Base-by-base conservation (phyloP, 768 basidiomycete genomes). In the Candolleomyces efflorescens region DNA sequence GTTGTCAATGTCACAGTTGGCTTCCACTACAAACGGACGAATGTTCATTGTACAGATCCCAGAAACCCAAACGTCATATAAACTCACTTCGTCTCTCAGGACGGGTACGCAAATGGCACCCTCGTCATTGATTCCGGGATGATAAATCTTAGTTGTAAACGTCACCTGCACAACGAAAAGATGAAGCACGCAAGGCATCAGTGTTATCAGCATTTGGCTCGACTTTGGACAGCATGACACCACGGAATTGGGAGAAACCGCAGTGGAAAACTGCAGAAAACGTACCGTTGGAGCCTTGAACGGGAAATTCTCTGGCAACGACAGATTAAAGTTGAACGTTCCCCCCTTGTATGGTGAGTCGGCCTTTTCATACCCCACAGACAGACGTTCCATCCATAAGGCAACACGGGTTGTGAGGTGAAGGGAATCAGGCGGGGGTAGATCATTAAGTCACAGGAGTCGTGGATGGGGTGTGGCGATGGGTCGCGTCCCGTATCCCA, bases 51-150 rank as follows among this genome's bases (percentile, higher is more conserved):
- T n/a, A n/a, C n/a, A n/a, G n/a, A 53, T 59, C 54, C 53, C 43
- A 59, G 39, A 55, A 13, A 26, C 13, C 53, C 54, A 46, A 57
- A 55, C 39, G 23, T 27, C 23, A 9, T 32, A 17, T n/a, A 50
- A 27, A 64, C 86, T 53, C 61, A 89, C 91, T 75, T 92, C 89
- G 69, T 94, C 92, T 64, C 89, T 82, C 53, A 94, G 79, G 48
- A 94, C 80, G 36, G 91, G 87, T 32, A 94, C 84, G 67, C 92
- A 94, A 57, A 94, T 93, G 22, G 82, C 78, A 36, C 92, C 92
- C 67, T 94, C 90, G 56, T 93, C 92, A 61, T 94, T 92, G 69
- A 94, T 89, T 38, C 92, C 92, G 24, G 92, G 92, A 70, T 94
- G 92, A 68, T 94, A 94, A 47, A 94, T 87, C 79, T 86, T 92